These are phyloP conservation scores for Zangia roseola DNA, from an alignment of 768 basidiomycete species.

Conservation along the genomic window DNA sequence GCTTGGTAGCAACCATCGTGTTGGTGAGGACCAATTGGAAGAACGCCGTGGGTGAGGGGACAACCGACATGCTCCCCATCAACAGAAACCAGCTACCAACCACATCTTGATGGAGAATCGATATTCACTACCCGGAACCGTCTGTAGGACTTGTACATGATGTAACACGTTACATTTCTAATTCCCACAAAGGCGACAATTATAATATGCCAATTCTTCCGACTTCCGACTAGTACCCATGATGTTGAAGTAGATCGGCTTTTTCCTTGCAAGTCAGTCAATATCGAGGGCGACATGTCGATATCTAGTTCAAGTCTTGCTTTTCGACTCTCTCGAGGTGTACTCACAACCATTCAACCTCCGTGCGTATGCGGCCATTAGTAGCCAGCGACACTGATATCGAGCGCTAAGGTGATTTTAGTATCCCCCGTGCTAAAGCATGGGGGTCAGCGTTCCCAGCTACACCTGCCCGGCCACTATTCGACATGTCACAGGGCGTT, in stretches of 20 bases:
- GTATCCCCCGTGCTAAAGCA: conserved; percentile 57
- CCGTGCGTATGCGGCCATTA: conserved; percentile 35
- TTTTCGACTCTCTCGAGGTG: conserved; percentile 42
- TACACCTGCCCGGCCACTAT: conserved; percentile 45
- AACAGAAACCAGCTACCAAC: no score
- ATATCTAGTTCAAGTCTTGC: conserved; percentile 6
- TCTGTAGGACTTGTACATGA: no score
- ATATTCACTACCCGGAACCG: no score
- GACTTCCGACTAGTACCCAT: no score
- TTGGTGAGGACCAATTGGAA: conserved; percentile 20
- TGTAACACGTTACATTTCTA: no score
- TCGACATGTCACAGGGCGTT: conserved; percentile 77
- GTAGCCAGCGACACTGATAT: neutral
- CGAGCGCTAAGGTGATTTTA: conserved; percentile 23
- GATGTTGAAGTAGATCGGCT: no score
- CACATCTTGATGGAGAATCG: no score
- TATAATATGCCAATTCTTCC: no score
- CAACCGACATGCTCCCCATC: neutral
- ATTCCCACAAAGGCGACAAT: no score
- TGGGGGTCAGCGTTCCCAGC: conserved; percentile 50
- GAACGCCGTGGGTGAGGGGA: neutral
- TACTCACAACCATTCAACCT: conserved; percentile 44
- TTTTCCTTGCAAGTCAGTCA: neutral
- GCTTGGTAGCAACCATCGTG: conserved; percentile 17
- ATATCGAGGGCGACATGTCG: conserved; percentile 2